Conservation (phyloP, 352 stramenopile species). For the Pythium phragmitis region DNA sequence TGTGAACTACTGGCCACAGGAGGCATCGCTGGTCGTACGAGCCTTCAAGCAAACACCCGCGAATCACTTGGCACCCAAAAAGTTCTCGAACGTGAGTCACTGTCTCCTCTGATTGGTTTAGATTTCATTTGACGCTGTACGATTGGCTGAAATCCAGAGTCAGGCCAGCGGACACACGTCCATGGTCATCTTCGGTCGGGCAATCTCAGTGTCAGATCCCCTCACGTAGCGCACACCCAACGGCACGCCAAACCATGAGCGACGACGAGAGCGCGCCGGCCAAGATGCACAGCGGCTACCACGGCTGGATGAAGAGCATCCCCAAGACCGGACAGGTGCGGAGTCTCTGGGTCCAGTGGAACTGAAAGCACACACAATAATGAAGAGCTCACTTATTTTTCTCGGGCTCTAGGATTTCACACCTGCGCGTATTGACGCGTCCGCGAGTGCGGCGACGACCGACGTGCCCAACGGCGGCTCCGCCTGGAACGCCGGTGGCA, state of each 20-base stretch:
- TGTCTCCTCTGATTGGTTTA: slow-evolving; percentile 11
- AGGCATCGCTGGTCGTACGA: not conserved
- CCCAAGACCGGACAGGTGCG: slow-evolving; percentile 69
- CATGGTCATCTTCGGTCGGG: not conserved
- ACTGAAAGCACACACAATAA: not conserved
- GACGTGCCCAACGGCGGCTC: slow-evolving; percentile 39
- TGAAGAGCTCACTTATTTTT: not conserved
- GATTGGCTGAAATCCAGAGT: slow-evolving; percentile 15
- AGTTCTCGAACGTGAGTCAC: slow-evolving; percentile 1
- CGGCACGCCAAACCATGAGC: slow-evolving; percentile 32
- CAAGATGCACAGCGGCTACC: slow-evolving; percentile 82
- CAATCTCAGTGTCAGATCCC: slow-evolving; percentile 2
- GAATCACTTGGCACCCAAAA: not conserved
- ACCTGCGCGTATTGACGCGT: slow-evolving; percentile 61
- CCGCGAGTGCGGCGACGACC: slow-evolving; percentile 19
- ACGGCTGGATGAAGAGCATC: slow-evolving; percentile 89
- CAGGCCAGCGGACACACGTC: not conserved
- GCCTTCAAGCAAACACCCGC: too few species aligned
- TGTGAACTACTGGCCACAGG: not conserved
- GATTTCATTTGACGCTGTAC: slow-evolving; percentile 6
- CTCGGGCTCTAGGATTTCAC: slow-evolving; percentile 61
- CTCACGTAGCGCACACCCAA: slow-evolving; percentile 1
- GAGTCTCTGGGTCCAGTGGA: not conserved
- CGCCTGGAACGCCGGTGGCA: slow-evolving; percentile 81
- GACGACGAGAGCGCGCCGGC: slow-evolving; percentile 47